phyloP scores from a whole-genome alignment of 129 eudicot genomes.

The Artemisia argyi region DNA sequence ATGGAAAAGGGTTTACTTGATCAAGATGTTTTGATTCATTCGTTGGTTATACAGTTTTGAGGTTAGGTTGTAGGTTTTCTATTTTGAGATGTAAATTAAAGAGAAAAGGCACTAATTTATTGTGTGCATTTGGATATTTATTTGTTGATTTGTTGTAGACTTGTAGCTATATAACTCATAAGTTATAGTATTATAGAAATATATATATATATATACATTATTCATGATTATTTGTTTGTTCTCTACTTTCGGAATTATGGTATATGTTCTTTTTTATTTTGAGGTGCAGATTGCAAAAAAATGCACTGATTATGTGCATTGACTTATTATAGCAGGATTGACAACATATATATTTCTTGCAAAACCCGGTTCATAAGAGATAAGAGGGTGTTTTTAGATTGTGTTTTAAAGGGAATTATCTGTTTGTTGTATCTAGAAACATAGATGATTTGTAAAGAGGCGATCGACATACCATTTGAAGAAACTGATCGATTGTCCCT shows the following conservation, averaged over 20 bases:
- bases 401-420: no score
- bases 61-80: slow-evolving; percentile 9
- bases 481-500: no score
- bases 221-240: slow-evolving; percentile 1
- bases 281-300: neutral
- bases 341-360: no score
- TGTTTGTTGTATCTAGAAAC: no score
- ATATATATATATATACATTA: neutral
- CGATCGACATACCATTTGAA: no score
- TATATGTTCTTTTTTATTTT: neutral
- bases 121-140: slow-evolving; percentile 26
- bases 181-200: neutral
- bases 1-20: neutral
- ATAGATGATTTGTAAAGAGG: no score
- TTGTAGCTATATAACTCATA: neutral
- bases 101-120: slow-evolving; percentile 16
- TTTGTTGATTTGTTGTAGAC: slow-evolving; percentile 12
- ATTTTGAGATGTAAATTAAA: slow-evolving; percentile 15
- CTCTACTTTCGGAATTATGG: neutral
- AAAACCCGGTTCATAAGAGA: no score
- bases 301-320: neutral
- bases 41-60: slow-evolving; percentile 18
- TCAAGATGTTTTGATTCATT: slow-evolving; percentile 22
- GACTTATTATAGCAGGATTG: neutral
- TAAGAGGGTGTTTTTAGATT: no score